Evolutionary conservation across 228 moss, liverwort and hornwort genomes (phyloP).

Genomic region (Sphagnum magellanicum): DNA sequence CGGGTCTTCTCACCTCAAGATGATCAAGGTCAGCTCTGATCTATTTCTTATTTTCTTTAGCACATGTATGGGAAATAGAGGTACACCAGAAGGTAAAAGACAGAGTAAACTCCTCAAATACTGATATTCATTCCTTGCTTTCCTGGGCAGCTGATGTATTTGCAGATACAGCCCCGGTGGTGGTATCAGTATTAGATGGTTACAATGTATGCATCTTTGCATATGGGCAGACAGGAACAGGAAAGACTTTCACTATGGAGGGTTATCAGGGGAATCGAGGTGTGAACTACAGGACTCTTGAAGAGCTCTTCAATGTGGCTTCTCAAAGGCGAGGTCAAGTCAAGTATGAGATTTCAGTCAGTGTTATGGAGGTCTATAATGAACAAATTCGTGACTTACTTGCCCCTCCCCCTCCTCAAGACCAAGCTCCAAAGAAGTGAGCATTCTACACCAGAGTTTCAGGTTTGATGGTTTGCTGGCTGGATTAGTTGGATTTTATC

Average conservation of each 20-base stretch:
- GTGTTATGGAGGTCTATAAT: conserved; percentile 93
- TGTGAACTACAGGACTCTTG: conserved; percentile 88
- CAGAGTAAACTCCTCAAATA: too few species aligned
- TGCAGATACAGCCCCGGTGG: conserved; percentile 84
- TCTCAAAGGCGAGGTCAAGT: conserved; percentile 54
- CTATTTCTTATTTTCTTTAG: too few species aligned
- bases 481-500: too few species aligned
- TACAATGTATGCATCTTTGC: conserved; percentile 97
- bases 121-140: too few species aligned
- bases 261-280: conserved; percentile 74
- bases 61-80: too few species aligned
- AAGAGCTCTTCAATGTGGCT: conserved; percentile 81
- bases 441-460: conserved; percentile 1
- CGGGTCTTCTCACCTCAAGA: conserved; percentile 92
- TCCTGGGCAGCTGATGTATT: conserved; percentile 63
- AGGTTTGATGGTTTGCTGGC: too few species aligned
- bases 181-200: conserved; percentile 89
- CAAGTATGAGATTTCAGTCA: conserved; percentile 74
- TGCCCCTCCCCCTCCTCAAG: conserved; percentile 43
- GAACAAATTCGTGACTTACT: conserved; percentile 96
- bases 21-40: conserved; percentile 54
- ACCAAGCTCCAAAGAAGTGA: conserved; percentile 75
- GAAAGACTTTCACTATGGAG: conserved; percentile 97
- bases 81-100: too few species aligned
- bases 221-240: conserved; percentile 96